Percentiles rank a stretch among this genome's conserved stretches.
Conservation (phyloP, 441 rosid genomes). For the Oxalis stricta region DNA sequence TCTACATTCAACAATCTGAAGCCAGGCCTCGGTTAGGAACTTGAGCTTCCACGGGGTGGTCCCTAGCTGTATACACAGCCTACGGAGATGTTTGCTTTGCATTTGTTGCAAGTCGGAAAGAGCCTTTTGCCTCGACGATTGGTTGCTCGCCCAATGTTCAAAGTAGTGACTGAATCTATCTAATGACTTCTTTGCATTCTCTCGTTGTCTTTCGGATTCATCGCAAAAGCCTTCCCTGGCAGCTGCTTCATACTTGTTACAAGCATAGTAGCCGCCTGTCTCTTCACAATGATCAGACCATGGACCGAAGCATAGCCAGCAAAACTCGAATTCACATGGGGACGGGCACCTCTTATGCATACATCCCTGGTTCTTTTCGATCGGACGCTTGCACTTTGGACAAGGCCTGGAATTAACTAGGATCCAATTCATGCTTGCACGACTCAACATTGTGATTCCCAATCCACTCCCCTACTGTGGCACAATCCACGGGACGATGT, state of each 20-base stretch:
- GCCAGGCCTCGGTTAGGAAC: constrained; percentile 57
- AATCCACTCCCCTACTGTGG: constrained; percentile 48
- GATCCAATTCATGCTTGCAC: constrained; percentile 59
- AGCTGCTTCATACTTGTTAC: constrained; percentile 23
- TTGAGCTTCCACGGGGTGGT: constrained; percentile 31
- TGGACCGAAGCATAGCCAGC: constrained; percentile 62
- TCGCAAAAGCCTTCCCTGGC: constrained; percentile 13
- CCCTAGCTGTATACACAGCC: constrained; percentile 25
- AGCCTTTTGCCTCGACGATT: constrained; percentile 39
- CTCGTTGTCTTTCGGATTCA: constrained; percentile 18
- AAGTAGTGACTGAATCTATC: constrained; percentile 61
- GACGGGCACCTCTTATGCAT: constrained; percentile 53
- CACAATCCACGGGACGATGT: constrained; percentile 74
- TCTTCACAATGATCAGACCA: constrained; percentile 26
- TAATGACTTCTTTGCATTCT: constrained; percentile 36
- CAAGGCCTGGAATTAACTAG: constrained; percentile 64
- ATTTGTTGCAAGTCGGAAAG: constrained; percentile 23
- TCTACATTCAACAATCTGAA: constrained; percentile 66
- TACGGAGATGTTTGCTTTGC: constrained; percentile 24
- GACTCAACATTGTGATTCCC: constrained; percentile 46
- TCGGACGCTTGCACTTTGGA: constrained; percentile 62
- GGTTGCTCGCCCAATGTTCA: constrained; percentile 66
- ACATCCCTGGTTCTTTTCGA: constrained; percentile 69
- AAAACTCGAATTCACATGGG: constrained; percentile 46
- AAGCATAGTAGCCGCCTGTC: constrained; percentile 19